phyloP scores from a whole-genome alignment of 2,329 filamentous ascomycete genomes.

The Botrytis fragariae region DNA sequence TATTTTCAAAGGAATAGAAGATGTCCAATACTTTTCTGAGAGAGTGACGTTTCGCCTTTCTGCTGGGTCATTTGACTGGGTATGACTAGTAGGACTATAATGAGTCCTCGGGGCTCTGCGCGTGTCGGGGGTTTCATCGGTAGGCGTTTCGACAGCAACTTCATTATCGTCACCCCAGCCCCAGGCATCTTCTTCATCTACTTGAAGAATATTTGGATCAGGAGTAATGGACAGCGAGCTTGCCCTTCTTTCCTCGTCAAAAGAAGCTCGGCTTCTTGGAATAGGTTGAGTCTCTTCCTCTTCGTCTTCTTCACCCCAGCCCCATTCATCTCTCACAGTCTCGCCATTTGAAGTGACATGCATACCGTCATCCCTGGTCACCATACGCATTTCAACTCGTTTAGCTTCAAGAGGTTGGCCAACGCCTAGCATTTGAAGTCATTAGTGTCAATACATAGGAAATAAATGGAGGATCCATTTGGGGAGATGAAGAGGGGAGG shows the following conservation, averaged over 20 bases:
- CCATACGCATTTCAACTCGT: conserved; percentile 77
- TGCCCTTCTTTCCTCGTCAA: conserved; percentile 29
- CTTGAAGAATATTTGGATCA: conserved; percentile 37
- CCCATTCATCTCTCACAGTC: conserved; percentile 59
- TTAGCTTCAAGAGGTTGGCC: conserved; percentile 70
- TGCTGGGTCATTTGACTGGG: conserved; percentile 8
- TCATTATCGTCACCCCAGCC: conserved; percentile 75
- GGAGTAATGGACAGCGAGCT: conserved; percentile 2
- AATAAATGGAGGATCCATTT: background rate
- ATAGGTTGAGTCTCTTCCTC: conserved; percentile 36
- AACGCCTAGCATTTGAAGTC: conserved; percentile 49
- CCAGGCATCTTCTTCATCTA: conserved; percentile 55
- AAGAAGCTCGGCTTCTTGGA: conserved; percentile 29
- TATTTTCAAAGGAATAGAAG: conserved; percentile 79
- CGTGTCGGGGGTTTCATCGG: conserved; percentile 17
- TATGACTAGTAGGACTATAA: background rate
- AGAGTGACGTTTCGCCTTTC: conserved; percentile 62
- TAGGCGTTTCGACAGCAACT: conserved; percentile 38
- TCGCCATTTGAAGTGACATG: conserved; percentile 57
- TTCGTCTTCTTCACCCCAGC: conserved; percentile 70
- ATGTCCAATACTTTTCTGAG: conserved; percentile 83
- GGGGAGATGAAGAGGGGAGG: background rate
- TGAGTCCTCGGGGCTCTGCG: background rate
- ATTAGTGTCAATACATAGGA: background rate
- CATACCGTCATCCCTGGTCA: conserved; percentile 65